Base-by-base conservation (phyloP, 192 early-diverging fungal genomes). In the Jimgerdemannia flammicorona region DNA sequence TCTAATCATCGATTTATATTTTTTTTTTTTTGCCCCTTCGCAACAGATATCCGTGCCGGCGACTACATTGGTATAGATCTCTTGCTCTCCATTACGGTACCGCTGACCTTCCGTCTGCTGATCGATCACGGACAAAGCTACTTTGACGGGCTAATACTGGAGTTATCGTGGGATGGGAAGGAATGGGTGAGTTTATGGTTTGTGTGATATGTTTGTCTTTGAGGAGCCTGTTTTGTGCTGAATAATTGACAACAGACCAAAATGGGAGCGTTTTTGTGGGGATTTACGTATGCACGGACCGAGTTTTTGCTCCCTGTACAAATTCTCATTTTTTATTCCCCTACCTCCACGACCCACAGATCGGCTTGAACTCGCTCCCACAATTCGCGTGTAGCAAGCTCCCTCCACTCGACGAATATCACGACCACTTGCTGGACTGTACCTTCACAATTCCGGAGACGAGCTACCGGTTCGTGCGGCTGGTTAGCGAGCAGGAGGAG, bases 31-130 rank as follows among this genome's bases (percentile, higher is more conserved):
- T 41, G 49, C 44, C 75, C 4, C 1, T 71, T 14, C 19, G 70
- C 43, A 14, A 69, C 74, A 79, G 83, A 79, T 39, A 87, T 87
- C 63, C 74, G 67, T 4, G 69, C 71, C 41, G 85, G 81, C 9
- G 88, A 89, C 64, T 89, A 86, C 69, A 85, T 89, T 79, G 86
- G 88, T 19, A 67, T 89, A 49, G 88, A 89, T 77, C 76, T 89
- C 76, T 63, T 89, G 44, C 74, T 87, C 40, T 75, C 78, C 14
- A 82, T 89, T 42, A 74, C 77, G 40, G 81, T 74, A 49, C 76
- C 74, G 18, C 43, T 80, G 11, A 71, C 67, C 43, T 84, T 75
- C 49, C 72, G 79, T 17, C 70, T 80, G 20, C 42, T 80, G 10
- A 67, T 75, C 8, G 74, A 44, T 17, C 81, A 80, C 39, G 79